Evolutionary conservation across 106 monocot genomes (phyloP).

Genomic region (Dendrobium huoshanense): DNA sequence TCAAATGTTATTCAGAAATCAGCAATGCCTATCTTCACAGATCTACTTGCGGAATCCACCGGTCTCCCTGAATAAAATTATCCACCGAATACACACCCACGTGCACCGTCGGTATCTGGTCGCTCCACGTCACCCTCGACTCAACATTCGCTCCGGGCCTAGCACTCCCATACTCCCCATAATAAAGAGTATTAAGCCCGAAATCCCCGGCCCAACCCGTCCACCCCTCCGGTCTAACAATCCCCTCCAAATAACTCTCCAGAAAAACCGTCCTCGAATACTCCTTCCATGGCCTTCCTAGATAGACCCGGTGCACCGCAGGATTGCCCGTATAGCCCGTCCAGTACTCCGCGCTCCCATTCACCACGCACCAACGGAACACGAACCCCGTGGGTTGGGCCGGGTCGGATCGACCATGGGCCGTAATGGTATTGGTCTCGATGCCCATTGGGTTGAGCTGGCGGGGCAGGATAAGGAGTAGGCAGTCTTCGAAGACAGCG

Average conservation of each 20-base stretch:
- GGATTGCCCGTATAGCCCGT: constrained; percentile 3
- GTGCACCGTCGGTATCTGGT: constrained; percentile 14
- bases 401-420: constrained; percentile 24
- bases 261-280: constrained; percentile 23
- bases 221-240: constrained; percentile 18
- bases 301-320: not conserved
- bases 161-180: constrained; percentile 12
- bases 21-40: not conserved
- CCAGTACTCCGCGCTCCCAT: constrained; percentile 10
- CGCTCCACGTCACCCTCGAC: constrained; percentile 15
- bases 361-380: constrained; percentile 9
- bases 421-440: constrained; percentile 32
- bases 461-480: constrained; percentile 26
- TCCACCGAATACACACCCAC: constrained; percentile 13
- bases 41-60: not conserved
- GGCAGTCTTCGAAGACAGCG: constrained; percentile 38
- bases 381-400: constrained; percentile 25
- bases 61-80: constrained; percentile 20
- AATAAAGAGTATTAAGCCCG: constrained; percentile 15
- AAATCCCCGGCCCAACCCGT: constrained; percentile 13
- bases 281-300: constrained; percentile 28
- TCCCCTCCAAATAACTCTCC: constrained; percentile 1
- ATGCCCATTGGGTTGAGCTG: constrained; percentile 31
- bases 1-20: too few species aligned
- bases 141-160: constrained; percentile 10